Percentiles rank a stretch among this genome's conserved stretches.
These are phyloP conservation scores for Balansia obtecta DNA, from an alignment of 2,329 filamentous ascomycete species.

Conservation along the genomic window DNA sequence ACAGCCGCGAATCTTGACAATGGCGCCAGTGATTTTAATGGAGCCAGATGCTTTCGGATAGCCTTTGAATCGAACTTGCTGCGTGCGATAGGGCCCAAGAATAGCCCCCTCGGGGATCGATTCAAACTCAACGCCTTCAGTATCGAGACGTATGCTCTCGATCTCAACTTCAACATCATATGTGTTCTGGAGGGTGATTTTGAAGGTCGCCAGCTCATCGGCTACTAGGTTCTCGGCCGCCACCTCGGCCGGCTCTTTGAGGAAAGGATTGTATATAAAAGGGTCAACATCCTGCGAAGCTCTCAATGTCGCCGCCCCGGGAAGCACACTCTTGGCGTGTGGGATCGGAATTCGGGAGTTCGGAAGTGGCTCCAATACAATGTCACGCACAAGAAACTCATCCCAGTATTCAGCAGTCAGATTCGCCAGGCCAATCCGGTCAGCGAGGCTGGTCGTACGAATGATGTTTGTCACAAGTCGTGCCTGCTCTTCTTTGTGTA, in stretches of 20 bases:
- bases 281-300: constrained; percentile 59
- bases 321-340: constrained; percentile 45
- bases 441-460: constrained; percentile 67
- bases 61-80: constrained; percentile 61
- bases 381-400: constrained; percentile 74
- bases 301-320: constrained; percentile 35
- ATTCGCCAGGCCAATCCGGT: constrained; percentile 56
- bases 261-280: constrained; percentile 91
- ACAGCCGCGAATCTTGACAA: constrained; percentile 70
- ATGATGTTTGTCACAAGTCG: constrained; percentile 76
- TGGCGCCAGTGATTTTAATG: constrained; percentile 64
- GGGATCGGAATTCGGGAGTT: constrained; percentile 50
- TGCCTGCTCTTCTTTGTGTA: constrained; percentile 73
- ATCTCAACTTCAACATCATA: constrained; percentile 89
- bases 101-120: constrained; percentile 51
- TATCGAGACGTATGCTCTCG: constrained; percentile 64
- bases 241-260: constrained; percentile 51
- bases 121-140: constrained; percentile 60
- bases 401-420: constrained; percentile 89
- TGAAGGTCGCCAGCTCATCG: constrained; percentile 65
- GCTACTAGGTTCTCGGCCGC: constrained; percentile 62
- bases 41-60: constrained; percentile 54
- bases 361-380: constrained; percentile 55
- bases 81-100: constrained; percentile 72
- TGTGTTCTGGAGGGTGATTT: constrained; percentile 80